Percentiles rank a stretch among this genome's conserved stretches.
phyloP scores from a whole-genome alignment of 306 rosid species.

The Mimosa pudica region DNA sequence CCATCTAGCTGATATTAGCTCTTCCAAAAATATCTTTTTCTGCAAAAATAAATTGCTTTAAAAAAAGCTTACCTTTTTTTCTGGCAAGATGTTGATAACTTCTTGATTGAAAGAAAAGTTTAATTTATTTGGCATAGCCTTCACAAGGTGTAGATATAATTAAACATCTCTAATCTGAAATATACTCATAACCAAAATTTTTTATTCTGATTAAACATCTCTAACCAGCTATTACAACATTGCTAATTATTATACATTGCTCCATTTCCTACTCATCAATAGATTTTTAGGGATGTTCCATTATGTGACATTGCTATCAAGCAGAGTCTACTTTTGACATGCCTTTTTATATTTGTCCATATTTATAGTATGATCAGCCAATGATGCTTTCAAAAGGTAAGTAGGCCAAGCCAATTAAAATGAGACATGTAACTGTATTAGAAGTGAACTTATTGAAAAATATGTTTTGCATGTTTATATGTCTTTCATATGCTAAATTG shows the following conservation, averaged over 20 bases:
- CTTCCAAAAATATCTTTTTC: constrained; percentile 18
- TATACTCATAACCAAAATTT: neutral
- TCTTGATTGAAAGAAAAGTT: constrained; percentile 13
- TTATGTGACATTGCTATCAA: neutral
- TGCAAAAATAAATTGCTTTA: neutral
- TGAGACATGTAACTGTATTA: neutral
- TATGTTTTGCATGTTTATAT: neutral
- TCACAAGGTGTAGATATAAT: constrained; percentile 28
- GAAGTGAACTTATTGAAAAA: neutral
- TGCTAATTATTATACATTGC: neutral
- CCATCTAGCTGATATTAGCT: neutral
- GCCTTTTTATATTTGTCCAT: neutral
- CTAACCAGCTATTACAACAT: too few relatives aligned
- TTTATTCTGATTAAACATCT: neutral
- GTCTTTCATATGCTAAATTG: neutral
- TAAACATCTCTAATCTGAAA: constrained; percentile 12
- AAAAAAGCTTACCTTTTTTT: constrained; percentile 21
- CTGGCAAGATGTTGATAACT: constrained; percentile 14
- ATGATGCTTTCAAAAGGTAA: neutral
- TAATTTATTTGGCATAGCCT: constrained; percentile 2
- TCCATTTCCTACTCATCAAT: constrained; percentile 20
- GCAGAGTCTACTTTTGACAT: neutral
- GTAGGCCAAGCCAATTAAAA: neutral
- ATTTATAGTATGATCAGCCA: neutral
- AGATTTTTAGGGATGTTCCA: neutral